Conservation (phyloP, 352 stramenopile genomes). For the Pythium rishiriense region DNA sequence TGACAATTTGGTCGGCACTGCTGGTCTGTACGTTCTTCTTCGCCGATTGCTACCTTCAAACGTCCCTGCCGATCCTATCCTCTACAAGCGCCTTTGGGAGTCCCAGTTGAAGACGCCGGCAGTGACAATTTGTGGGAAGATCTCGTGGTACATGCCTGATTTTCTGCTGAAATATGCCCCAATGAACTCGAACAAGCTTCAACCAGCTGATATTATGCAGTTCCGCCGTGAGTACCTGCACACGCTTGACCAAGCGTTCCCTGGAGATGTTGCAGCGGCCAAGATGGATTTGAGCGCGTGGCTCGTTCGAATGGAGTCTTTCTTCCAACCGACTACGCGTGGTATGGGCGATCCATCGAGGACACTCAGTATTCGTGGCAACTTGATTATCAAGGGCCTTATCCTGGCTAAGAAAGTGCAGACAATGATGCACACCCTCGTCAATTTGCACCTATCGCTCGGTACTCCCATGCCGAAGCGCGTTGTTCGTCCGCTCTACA, state of each 20-base stretch:
- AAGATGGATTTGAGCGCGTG: constrained; percentile 84
- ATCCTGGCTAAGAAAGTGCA: constrained; percentile 89
- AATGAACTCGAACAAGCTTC: constrained; percentile 83
- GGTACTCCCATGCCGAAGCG: constrained; percentile 86
- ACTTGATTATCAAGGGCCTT: constrained; percentile 91
- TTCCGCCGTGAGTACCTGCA: constrained; percentile 81
- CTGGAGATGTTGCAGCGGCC: constrained; percentile 68
- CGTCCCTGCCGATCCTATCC: constrained; percentile 76
- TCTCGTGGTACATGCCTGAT: constrained; percentile 84
- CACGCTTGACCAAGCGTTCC: constrained; percentile 80
- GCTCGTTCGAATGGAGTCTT: constrained; percentile 88
- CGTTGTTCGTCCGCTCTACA: constrained; percentile 84
- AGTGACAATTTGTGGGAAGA: constrained; percentile 83
- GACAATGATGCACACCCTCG: constrained; percentile 89
- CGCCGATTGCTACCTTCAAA: constrained; percentile 80
- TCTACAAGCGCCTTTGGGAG: constrained; percentile 93
- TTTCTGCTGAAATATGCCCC: constrained; percentile 86
- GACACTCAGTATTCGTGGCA: constrained; percentile 81
- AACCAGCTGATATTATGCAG: constrained; percentile 71
- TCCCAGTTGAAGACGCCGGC: constrained; percentile 80
- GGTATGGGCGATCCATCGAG: constrained; percentile 69
- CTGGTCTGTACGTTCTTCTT: constrained; percentile 91
- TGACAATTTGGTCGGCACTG: constrained; percentile 83
- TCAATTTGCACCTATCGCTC: constrained; percentile 88
- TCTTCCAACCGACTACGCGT: constrained; percentile 81